Base-by-base conservation (phyloP, 2,329 filamentous ascomycete genomes). In the Xylaria sp. region DNA sequence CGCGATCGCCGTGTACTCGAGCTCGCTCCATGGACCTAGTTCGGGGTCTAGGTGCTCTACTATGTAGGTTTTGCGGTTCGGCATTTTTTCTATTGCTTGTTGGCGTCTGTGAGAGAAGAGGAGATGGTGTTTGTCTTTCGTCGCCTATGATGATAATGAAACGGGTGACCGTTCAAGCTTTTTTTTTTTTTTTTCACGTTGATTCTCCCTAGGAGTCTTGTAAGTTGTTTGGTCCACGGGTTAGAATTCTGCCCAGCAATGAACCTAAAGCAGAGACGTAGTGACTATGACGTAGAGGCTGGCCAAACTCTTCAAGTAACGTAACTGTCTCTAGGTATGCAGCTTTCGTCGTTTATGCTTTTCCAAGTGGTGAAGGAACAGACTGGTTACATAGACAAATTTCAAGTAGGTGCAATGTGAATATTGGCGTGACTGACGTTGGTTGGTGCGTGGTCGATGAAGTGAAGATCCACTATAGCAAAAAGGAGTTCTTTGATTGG, bases 41-140 rank as follows among this genome's bases (percentile, higher is more conserved):
- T 99, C 96, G 46, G 93, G 91, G 82, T 99, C 96, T 72, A 99
- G 90, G 81, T 99, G 95, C 84, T 98, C 95, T 75, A 98, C 94
- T 76, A 98, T 92, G 82, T 96, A 97, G 50, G 90, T 94, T 81
- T 94, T 92, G 72, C 79, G 72, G 50, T 64, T 62, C 3, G 75
- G 71, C 75, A 76, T 77, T 45, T 65, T 67, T 20, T 50, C 25
- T 18, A 2, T 10, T 50, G 20, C n/a, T 43, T 50, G 23, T 55
- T 15, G 18, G 20, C 32, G 10, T 28, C 28, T 34, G 15, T 13
- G 2, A 20, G 39, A 9, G 18, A 32, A 15, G 5, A 18, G 25
- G 2, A 7, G 41, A 8, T 15, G 20, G 25, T 48, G 10, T 23
- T 25, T 48, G 4, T 48, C 45, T 13, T 48, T 2, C 8, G 39